phyloP scores from a whole-genome alignment of 2,329 filamentous ascomycete genomes.

The Arthroderma uncinatum region DNA sequence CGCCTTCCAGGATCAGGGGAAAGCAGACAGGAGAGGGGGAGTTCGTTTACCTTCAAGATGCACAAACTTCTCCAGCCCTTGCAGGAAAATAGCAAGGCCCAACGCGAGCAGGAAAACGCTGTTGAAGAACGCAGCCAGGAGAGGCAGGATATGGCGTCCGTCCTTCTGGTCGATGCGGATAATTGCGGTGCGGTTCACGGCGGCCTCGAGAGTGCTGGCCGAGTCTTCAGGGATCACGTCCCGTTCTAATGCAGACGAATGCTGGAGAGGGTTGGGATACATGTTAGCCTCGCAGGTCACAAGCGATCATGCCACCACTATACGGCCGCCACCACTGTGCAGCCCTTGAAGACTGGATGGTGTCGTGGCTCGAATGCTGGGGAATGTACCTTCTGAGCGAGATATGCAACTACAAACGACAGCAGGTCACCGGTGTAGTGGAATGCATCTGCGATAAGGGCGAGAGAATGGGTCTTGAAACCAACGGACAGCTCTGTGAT shows the following conservation, averaged over 20 bases:
- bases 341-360: neutral
- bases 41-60: slow-evolving; percentile 43
- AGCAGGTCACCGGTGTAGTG: slow-evolving; percentile 51
- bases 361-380: neutral
- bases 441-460: slow-evolving; percentile 65
- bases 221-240: neutral
- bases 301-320: neutral
- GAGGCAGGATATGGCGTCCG: slow-evolving; percentile 7
- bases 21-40: neutral
- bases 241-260: neutral
- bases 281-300: neutral
- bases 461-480: slow-evolving; percentile 59
- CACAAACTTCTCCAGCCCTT: slow-evolving; percentile 61
- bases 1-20: too few relatives aligned
- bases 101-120: slow-evolving; percentile 62
- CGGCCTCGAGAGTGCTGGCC: neutral
- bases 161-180: neutral
- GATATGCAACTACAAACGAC: slow-evolving; percentile 12
- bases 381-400: slow-evolving; percentile 13
- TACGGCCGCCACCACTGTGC: neutral
- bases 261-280: neutral
- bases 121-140: slow-evolving; percentile 53
- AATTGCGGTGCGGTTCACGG: slow-evolving; percentile 2
- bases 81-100: slow-evolving; percentile 60
- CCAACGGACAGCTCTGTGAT: slow-evolving; percentile 39